phyloP scores from a whole-genome alignment of 1,139 yeast species.

The Blastobotrys malaysiensis region DNA sequence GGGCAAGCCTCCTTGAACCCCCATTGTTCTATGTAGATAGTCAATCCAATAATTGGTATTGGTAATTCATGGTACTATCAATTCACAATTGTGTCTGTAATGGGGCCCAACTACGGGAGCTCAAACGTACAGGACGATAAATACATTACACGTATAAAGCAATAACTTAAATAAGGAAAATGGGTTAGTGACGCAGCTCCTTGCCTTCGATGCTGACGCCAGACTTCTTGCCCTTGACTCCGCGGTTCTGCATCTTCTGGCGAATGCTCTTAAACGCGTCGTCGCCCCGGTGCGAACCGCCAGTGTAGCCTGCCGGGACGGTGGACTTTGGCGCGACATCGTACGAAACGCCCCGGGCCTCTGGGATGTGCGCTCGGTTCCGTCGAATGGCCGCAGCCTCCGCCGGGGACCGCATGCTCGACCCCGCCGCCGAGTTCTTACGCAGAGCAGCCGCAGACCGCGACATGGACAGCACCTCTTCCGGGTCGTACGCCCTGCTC shows the following conservation, averaged over 20 bases:
- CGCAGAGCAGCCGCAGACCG: constrained; percentile 7
- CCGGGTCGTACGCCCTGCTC: constrained; percentile 63
- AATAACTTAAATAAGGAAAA: no score
- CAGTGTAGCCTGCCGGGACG: constrained; percentile 31
- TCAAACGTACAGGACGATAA: neutral
- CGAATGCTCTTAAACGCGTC: constrained; percentile 74
- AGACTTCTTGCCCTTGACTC: constrained; percentile 47
- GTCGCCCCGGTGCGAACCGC: constrained; percentile 50
- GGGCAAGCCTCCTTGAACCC: no score
- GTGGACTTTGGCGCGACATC: constrained; percentile 80
- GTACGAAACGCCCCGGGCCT: constrained; percentile 81
- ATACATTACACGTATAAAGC: no score
- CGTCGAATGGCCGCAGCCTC: constrained; percentile 85
- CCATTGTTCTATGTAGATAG: no score
- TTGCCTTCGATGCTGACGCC: constrained; percentile 78
- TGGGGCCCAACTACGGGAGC: neutral
- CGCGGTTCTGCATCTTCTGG: constrained; percentile 47
- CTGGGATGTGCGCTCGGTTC: constrained; percentile 92
- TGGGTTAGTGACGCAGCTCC: constrained; percentile 11
- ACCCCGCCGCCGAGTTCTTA: constrained; percentile 8
- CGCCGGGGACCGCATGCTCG: constrained; percentile 43
- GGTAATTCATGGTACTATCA: no score
- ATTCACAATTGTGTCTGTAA: no score
- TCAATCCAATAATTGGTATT: no score
- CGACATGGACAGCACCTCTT: constrained; percentile 23